phyloP scores from a whole-genome alignment of 495 filamentous ascomycete species.

The Tuber umbilicatum region DNA sequence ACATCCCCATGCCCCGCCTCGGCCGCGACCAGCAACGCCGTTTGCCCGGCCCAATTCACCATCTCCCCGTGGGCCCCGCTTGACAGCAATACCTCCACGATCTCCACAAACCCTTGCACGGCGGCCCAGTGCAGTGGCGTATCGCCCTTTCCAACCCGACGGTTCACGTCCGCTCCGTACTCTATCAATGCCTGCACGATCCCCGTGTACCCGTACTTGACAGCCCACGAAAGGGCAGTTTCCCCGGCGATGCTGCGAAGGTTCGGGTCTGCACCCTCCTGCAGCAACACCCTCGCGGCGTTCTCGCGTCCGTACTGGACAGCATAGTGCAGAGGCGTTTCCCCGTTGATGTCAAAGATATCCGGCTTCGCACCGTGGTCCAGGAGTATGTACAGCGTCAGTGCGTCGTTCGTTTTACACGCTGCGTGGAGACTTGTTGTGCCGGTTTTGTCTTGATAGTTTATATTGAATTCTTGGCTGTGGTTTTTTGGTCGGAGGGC shows the following conservation, averaged over 20 bases:
- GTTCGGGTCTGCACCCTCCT: neutral
- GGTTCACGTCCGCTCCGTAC: conserved; percentile 27
- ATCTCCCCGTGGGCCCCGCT: conserved; percentile 21
- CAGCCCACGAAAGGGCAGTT: neutral
- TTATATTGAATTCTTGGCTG: neutral
- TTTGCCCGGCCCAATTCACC: conserved; percentile 21
- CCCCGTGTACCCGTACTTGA: neutral
- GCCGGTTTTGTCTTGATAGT: neutral
- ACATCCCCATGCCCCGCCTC: conserved; percentile 27
- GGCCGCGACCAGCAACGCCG: conserved; percentile 21
- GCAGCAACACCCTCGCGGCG: neutral
- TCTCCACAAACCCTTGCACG: conserved; percentile 22
- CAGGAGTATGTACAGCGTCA: neutral
- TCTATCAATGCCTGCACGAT: conserved; percentile 8
- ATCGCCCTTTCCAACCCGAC: conserved; percentile 15
- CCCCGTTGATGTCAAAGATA: conserved; percentile 1
- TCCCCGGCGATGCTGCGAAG: neutral
- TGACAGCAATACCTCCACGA: conserved; percentile 29
- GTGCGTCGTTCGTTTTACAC: neutral
- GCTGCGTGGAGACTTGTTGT: neutral
- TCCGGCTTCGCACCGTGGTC: conserved; percentile 8
- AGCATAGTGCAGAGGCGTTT: conserved; percentile 8
- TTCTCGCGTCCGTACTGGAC: conserved; percentile 11
- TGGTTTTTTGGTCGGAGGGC: neutral
- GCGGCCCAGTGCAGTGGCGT: conserved; percentile 39